Conservation (phyloP, 257 asterid species). For the Nicotiana otophora region DNA sequence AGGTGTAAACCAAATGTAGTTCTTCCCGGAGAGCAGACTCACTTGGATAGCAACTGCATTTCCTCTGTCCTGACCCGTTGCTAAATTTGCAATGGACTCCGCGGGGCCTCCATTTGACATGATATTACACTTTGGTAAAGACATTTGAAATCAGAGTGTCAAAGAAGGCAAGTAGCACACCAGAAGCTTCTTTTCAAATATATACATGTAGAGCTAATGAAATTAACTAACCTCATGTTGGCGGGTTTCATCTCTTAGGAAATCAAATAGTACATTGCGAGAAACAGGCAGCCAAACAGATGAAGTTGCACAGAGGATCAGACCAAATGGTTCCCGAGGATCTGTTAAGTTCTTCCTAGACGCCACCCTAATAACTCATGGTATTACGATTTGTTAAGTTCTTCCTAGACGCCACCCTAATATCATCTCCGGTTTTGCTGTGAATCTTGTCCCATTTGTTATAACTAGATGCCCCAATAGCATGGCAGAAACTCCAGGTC, state of each 20-base stretch:
- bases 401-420: too few species aligned
- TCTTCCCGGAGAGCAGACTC: constrained; percentile 10
- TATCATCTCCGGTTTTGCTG: constrained; percentile 57
- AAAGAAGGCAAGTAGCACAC: too few species aligned
- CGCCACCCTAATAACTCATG: constrained; percentile 55
- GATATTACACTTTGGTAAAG: constrained; percentile 45
- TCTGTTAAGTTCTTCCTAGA: constrained; percentile 56
- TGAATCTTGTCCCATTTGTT: constrained; percentile 61
- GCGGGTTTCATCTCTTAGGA: constrained; percentile 53
- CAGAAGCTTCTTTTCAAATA: too few species aligned
- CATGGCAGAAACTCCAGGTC: constrained; percentile 56
- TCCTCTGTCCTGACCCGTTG: constrained; percentile 69
- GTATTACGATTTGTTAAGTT: too few species aligned
- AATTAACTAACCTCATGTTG: too few species aligned
- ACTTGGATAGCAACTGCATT: constrained; percentile 66
- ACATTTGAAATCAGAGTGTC: not conserved
- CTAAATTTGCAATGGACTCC: constrained; percentile 50
- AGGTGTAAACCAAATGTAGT: too few species aligned
- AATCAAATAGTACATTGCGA: constrained; percentile 54
- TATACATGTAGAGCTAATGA: too few species aligned
- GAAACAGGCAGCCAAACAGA: constrained; percentile 23
- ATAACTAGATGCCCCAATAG: constrained; percentile 62
- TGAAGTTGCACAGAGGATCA: constrained; percentile 58
- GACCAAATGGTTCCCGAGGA: constrained; percentile 62
- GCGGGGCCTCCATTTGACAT: constrained; percentile 32